Evolutionary conservation across 768 basidiomycete species (phyloP), one percentile per base, ranked within the genome.

Genomic region (Suillus paluster): DNA sequence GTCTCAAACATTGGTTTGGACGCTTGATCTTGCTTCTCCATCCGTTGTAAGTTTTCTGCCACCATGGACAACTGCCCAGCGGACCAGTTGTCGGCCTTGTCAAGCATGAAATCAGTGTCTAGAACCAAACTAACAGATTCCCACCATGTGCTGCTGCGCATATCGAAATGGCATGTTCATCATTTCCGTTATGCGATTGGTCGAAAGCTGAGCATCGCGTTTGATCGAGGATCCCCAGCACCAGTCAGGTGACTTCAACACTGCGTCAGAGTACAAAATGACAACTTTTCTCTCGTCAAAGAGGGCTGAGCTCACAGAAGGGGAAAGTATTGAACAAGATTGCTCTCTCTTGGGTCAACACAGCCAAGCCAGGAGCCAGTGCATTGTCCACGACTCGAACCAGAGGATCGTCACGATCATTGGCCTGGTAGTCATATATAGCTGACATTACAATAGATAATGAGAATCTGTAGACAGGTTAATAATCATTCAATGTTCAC

Each of bases 221-320:
- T 71, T 74, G 61, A 80, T 75, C 11, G 57, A 48, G 25, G 76
- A 76, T 14, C 77, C 75, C 15, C 79, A 78, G 54, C 78, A 67
- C 78, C 78, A 79, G 12, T 61, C 73, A 73, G 58, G 57, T 19
- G 53, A 19, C 10, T 41, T 52, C 15, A 52, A 21, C 8, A 60
- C 59, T 60, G 23, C 36, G 15, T 30, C 19, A 15, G 11, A 30
- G 15, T 33, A 7, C 12, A 34, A 15, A n/a, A 33, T 39, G n/a
- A 7, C 12, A 30, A 25, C 15, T n/a, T 7, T 30, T 15, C n/a
- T n/a, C 15, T 14, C 19, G 33, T 9, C 30, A 27, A 30, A 44
- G 48, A 30, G 15, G 11, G 39, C 12, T 3, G 44, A 34, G 25
- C 60, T 21, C 14, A 61, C 60, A 36, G n/a, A 61, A 61, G 42